Evolutionary conservation across 345 rosid genomes (phyloP).

Genomic region (Erysimum cheiranthoides): DNA sequence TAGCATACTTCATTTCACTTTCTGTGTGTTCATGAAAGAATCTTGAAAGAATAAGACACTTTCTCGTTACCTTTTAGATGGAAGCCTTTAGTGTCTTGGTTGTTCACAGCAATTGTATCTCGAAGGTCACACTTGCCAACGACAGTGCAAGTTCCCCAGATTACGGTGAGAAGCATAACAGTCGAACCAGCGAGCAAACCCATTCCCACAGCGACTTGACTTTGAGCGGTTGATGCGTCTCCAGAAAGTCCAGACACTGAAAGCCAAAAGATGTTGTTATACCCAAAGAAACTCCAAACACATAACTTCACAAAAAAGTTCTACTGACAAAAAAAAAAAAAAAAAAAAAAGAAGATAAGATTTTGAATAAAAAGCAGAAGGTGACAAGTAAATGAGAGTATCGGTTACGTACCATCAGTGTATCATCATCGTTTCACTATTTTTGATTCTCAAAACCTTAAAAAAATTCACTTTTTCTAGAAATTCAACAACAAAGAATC

Average conservation of each 20-base stretch:
- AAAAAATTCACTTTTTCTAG: constrained; percentile 33
- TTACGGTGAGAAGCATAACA: constrained; percentile 80
- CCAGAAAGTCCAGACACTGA: constrained; percentile 93
- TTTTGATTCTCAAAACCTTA: constrained; percentile 13
- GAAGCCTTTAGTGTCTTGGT: constrained; percentile 57
- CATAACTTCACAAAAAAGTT: background rate
- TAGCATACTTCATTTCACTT: background rate
- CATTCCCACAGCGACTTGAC: constrained; percentile 91
- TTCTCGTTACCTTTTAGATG: constrained; percentile 55
- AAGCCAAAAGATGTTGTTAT: background rate
- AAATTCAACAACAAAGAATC: background rate
- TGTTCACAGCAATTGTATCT: constrained; percentile 59
- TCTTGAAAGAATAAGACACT: background rate
- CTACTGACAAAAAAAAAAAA: background rate
- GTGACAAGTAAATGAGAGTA: background rate
- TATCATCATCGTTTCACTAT: background rate
- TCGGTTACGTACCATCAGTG: constrained; percentile 4
- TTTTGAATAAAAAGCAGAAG: constrained; percentile 13
- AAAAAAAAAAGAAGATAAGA: background rate
- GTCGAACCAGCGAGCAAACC: constrained; percentile 92
- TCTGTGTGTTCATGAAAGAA: background rate
- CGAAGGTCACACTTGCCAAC: constrained; percentile 80
- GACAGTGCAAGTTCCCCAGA: constrained; percentile 83
- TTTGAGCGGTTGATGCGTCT: constrained; percentile 67
- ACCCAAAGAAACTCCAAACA: constrained; percentile 12